Base-by-base conservation (phyloP, 768 basidiomycete genomes). In the Pisolithus albus region DNA sequence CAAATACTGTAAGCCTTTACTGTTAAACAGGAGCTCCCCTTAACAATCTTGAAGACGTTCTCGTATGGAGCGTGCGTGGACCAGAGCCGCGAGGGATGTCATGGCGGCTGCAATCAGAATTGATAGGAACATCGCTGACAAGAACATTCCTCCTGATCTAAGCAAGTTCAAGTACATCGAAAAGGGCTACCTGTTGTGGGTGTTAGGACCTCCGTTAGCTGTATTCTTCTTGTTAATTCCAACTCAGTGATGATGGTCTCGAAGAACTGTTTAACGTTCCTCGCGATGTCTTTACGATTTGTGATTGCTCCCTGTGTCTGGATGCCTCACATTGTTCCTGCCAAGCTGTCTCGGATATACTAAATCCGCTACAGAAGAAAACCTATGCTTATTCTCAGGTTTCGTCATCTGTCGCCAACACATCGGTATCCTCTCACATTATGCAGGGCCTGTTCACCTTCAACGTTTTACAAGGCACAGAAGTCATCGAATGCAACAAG, bases 401-500 rank as follows among this genome's bases (percentile, higher is more conserved):
- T 32, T 74, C 74, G 52, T 30, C 62, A 10, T 18, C 11, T 37
- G 0, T 43, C 11, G 18, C 4, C 16, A 30, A 26, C 44, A 23
- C 10, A n/a, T 13, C 3, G 7, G 7, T 40, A 42, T 9, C 16
- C 41, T 7, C 45, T 62, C 11, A 24, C 47, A 6, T 37, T 19
- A 21, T 40, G 8, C 45, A 85, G 83, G 75, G 78, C 18, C 59
- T 78, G 7, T 83, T 78, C 58, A 64, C 65, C 2, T 78, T 81
- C 57, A 63, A 69, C 9, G 49, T 70, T 1, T 64, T 63, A 23
- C 68, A 61, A 13, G 79, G 79, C 0, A 58, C 66, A 0, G 78
- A 82, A 44, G 78, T 83, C 10, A 72, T 85, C 5, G 85, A 88
- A 61, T 88, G 85, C 53, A 87, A 85, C 55, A 67, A 74, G 61